Base-by-base conservation (phyloP, 108 stramenopile species). In the Nitzschia palea region DNA sequence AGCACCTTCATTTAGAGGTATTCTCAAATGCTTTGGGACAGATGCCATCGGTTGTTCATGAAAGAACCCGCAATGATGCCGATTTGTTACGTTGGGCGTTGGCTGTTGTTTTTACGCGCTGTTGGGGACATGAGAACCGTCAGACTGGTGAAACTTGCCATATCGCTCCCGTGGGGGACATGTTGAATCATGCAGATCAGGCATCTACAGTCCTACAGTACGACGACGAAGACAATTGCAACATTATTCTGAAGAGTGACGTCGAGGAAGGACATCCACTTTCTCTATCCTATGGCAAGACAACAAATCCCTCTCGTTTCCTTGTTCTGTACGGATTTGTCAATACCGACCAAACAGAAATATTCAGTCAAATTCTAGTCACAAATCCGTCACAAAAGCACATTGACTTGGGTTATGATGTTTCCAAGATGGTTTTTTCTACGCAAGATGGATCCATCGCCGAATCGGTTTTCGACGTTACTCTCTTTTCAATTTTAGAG, bases 81-180 rank as follows among this genome's bases (percentile, higher is more conserved):
- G 69, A 71, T 32, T 30, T 80, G 22, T 30, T 58, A 25, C 37
- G 53, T 27, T 81, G 67, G 65, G 80, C 76, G 2, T 77, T 69
- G 66, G 74, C 66, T 69, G 80, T 81, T 12, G 80, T 81, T 34
- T 73, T 68, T 18, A 67, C 72, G 27, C 33, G 80, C 44, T 81
- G 64, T 34, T 81, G 76, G 76, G 50, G 60, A 5, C 32, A 50
- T 18, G 45, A 33, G 12, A 20, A 53, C 33, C 4, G 28, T 3
- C 5, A 43, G 18, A 12, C 29, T 9, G 65, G 67, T 1, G 58
- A 54, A 4, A 30, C 29, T 2, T 12, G 40, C n/a, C 47, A 71
- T 37, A 69, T 77, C 18, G 76, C 72, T 4, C 80, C 80, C 12
- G 31, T 77, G 51, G 80, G 55, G 14, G 80, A 81, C 48, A 77